Percentiles rank a stretch among this genome's conserved stretches.
These are phyloP conservation scores for Backusella liffmaniae DNA, from an alignment of 192 early-diverging fungal genomes.

Conservation along the genomic window DNA sequence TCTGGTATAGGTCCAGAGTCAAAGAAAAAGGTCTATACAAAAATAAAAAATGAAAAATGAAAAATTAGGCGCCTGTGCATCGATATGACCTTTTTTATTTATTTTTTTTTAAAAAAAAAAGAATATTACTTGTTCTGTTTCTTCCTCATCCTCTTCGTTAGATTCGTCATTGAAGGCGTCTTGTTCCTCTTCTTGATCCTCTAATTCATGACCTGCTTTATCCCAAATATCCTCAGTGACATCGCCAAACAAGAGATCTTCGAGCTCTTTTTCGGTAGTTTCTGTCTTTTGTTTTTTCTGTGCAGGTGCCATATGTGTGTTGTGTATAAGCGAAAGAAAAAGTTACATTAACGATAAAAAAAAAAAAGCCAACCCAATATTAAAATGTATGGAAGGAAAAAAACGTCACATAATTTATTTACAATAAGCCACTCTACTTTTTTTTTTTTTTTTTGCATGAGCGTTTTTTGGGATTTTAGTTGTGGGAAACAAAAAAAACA, in stretches of 20 bases:
- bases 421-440: not conserved
- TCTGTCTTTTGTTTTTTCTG: conserved; percentile 25
- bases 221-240: conserved; percentile 12
- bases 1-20: conserved; percentile 27
- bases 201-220: conserved; percentile 24
- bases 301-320: conserved; percentile 1
- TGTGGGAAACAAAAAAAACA: too few relatives aligned
- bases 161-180: conserved; percentile 5
- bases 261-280: conserved; percentile 24
- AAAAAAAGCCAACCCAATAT: not conserved
- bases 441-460: not conserved
- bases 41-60: not conserved
- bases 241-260: conserved; percentile 32
- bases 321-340: not conserved
- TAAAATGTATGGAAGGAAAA: not conserved
- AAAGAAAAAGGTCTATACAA: conserved; percentile 31
- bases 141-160: conserved; percentile 15
- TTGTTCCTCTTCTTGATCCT: not conserved
- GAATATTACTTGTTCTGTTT: conserved; percentile 1
- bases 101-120: not conserved
- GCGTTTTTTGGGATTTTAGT: not conserved
- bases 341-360: not conserved
- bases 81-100: not conserved
- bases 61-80: not conserved
- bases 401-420: conserved; percentile 2